phyloP scores from a whole-genome alignment of 2,329 filamentous ascomycete genomes.

The Epichloe sp. region DNA sequence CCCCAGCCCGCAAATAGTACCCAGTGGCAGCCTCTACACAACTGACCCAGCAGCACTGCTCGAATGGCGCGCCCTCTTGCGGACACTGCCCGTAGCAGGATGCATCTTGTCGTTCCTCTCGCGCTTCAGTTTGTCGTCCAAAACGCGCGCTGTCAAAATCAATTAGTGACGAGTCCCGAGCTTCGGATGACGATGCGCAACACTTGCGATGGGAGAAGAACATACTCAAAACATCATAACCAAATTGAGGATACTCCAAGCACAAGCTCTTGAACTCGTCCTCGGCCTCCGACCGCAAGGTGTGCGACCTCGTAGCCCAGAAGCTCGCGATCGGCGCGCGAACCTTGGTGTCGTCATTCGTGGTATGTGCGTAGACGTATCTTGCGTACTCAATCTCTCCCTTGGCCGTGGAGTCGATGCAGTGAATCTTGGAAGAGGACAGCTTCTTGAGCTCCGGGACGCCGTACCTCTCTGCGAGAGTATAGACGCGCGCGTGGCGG shows the following conservation, averaged over 20 bases:
- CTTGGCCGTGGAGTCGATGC: conserved; percentile 73
- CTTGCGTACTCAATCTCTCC: conserved; percentile 87
- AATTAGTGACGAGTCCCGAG: conserved; percentile 5
- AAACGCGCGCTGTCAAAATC: conserved; percentile 37
- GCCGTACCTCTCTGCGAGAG: conserved; percentile 67
- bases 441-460: conserved; percentile 57
- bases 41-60: conserved; percentile 13
- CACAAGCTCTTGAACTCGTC: conserved; percentile 74
- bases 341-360: conserved; percentile 55
- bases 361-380: conserved; percentile 74
- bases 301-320: conserved; percentile 73
- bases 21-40: neutral
- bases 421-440: conserved; percentile 82
- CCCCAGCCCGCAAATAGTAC: too few species aligned
- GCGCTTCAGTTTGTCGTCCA: conserved; percentile 54
- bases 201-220: conserved; percentile 7
- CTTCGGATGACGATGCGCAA: neutral
- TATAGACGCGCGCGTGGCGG: conserved; percentile 82
- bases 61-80: conserved; percentile 46
- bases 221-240: conserved; percentile 79
- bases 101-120: conserved; percentile 49
- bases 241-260: conserved; percentile 81
- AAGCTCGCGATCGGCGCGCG: conserved; percentile 78
- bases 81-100: conserved; percentile 32
- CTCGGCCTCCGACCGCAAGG: conserved; percentile 74